phyloP scores from a whole-genome alignment of 169 alveolate species.

The Hepatocystis sp. region DNA sequence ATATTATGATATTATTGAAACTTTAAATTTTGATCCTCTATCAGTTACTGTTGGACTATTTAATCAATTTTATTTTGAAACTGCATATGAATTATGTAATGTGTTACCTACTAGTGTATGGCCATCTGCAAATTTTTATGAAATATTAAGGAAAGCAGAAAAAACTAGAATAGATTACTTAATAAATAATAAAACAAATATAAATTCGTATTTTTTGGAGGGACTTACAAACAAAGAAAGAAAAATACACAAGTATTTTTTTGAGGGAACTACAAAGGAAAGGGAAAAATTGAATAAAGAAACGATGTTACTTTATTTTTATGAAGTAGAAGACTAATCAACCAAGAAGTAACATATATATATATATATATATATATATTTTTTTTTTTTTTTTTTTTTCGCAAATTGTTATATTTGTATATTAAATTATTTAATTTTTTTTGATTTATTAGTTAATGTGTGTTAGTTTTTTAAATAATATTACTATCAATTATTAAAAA shows the following conservation, averaged over 20 bases:
- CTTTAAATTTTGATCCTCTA: conserved; percentile 67
- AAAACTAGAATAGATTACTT: conserved; percentile 67
- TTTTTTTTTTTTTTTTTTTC: too few species aligned
- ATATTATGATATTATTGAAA: conserved; percentile 70
- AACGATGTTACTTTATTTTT: conserved; percentile 52
- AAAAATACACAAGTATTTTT: conserved; percentile 68
- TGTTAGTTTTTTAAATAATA: too few species aligned
- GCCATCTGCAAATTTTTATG: conserved; percentile 74
- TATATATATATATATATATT: too few species aligned
- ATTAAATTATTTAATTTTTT: too few species aligned
- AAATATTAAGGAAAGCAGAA: conserved; percentile 73
- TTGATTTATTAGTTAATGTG: too few species aligned
- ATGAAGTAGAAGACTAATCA: conserved; percentile 56
- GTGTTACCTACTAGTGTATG: conserved; percentile 62
- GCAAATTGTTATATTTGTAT: too few species aligned
- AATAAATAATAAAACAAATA: conserved; percentile 60
- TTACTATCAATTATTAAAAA: too few species aligned
- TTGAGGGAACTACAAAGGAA: conserved; percentile 72
- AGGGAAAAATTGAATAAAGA: conserved; percentile 62
- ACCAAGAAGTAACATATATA: too few species aligned
- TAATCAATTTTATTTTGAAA: conserved; percentile 74
- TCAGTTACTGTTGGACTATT: conserved; percentile 69
- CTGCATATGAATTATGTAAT: conserved; percentile 70
- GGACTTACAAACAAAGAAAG: conserved; percentile 75
- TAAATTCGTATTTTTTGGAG: conserved; percentile 70